These are phyloP conservation scores for Xylaria sp. DNA, from an alignment of 2,329 filamentous ascomycete species.

Conservation along the genomic window DNA sequence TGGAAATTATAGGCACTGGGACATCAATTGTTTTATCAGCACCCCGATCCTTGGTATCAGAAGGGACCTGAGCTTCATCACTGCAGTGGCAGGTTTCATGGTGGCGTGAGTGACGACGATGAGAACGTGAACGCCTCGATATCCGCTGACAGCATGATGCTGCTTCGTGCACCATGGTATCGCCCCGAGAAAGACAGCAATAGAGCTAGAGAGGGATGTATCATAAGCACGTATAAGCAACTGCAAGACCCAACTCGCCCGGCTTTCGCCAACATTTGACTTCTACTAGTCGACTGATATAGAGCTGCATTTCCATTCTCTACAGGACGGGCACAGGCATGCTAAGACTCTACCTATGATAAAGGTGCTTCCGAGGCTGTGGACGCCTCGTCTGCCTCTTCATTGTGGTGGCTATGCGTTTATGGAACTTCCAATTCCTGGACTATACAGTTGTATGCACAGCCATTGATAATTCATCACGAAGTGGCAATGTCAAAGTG, in stretches of 20 bases:
- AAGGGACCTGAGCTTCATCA: neutral
- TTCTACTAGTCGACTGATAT: neutral
- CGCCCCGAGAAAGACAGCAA: neutral
- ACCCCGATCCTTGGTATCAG: neutral
- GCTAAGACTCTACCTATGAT: neutral
- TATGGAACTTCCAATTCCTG: neutral
- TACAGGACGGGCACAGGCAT: neutral
- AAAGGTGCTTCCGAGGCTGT: neutral
- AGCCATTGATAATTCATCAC: neutral
- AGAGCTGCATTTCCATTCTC: neutral
- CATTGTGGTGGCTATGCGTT: neutral
- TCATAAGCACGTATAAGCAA: neutral
- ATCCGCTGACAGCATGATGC: neutral
- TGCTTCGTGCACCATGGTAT: constrained; percentile 2
- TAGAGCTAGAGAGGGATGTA: neutral
- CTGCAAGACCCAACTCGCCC: neutral
- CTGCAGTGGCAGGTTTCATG: neutral
- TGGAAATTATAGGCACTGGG: neutral
- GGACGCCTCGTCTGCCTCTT: neutral
- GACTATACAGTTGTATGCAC: neutral
- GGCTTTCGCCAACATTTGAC: neutral
- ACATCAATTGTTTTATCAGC: neutral
- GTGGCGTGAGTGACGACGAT: neutral
- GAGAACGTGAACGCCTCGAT: constrained; percentile 5
- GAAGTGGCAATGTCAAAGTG: neutral